These are phyloP conservation scores for Juglanconis oblonga DNA, from an alignment of 2,329 filamentous ascomycete species.

Conservation along the genomic window DNA sequence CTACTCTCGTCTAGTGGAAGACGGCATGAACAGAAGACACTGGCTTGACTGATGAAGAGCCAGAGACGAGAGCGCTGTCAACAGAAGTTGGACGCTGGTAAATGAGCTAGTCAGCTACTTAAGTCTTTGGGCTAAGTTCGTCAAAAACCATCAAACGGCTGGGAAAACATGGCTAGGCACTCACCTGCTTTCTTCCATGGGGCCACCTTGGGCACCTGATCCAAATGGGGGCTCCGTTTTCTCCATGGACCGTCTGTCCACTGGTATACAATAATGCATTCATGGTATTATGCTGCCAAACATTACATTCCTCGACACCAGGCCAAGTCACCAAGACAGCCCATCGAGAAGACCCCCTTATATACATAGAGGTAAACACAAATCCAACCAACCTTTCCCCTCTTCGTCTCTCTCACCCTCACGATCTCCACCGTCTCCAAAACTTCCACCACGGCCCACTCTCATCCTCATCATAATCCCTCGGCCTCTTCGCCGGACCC, in stretches of 20 bases:
- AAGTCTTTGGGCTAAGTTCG: no score
- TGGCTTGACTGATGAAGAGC: no score
- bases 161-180: no score
- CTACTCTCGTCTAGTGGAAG: no score
- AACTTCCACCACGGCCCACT: constrained; percentile 55
- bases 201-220: no score
- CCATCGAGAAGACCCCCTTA: neutral
- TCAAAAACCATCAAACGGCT: no score
- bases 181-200: no score
- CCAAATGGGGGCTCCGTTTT: no score
- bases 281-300: constrained; percentile 10
- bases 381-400: neutral
- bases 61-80: no score
- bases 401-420: constrained; percentile 1
- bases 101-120: no score
- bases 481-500: constrained; percentile 47
- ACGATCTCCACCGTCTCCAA: constrained; percentile 45
- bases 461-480: constrained; percentile 28
- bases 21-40: no score
- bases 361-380: neutral
- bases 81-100: no score
- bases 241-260: neutral
- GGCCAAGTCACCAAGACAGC: neutral
- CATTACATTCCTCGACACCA: neutral
- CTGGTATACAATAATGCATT: neutral